These are phyloP conservation scores for Penicillium silybi DNA, from an alignment of 495 filamentous ascomycete genomes.

Conservation along the genomic window DNA sequence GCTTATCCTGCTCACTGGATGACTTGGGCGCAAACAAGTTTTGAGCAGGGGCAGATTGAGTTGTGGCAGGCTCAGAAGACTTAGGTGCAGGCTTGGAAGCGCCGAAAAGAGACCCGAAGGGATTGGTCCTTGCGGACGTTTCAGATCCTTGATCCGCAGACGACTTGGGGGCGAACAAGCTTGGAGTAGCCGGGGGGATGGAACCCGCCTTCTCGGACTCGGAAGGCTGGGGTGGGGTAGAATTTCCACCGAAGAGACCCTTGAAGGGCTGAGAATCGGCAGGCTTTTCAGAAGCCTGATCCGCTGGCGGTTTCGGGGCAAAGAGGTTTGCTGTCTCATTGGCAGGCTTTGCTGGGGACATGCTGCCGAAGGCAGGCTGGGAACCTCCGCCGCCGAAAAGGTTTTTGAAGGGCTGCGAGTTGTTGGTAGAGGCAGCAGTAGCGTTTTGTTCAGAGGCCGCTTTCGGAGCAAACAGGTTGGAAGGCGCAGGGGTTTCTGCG, in stretches of 20 bases:
- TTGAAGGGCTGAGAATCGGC: slow-evolving; percentile 8
- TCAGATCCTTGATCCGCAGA: background rate
- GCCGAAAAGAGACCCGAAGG: slow-evolving; percentile 5
- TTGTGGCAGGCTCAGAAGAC: background rate
- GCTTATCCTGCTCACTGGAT: background rate
- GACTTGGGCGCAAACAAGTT: slow-evolving; percentile 10
- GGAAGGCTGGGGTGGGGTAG: slow-evolving; percentile 1
- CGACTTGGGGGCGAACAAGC: slow-evolving; percentile 9
- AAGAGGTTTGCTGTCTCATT: background rate
- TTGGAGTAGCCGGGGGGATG: background rate
- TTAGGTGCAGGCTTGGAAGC: background rate
- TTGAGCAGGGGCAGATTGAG: background rate
- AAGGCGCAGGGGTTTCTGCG: background rate
- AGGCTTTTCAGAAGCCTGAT: slow-evolving; percentile 2
- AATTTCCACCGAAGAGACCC: slow-evolving; percentile 7
- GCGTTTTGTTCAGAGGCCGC: slow-evolving; percentile 1
- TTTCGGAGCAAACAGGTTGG: slow-evolving; percentile 8
- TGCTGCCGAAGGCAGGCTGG: background rate
- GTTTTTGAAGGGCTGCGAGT: slow-evolving; percentile 1
- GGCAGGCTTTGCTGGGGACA: background rate
- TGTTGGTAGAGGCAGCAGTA: background rate
- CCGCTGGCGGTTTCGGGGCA: slow-evolving; percentile 4
- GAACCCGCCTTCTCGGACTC: background rate
- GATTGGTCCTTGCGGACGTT: background rate
- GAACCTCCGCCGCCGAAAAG: background rate